A percentile compares a stretch with the other conserved stretches of the same genome.
phyloP scores from a whole-genome alignment of 2,329 filamentous ascomycete species.

The Aureobasidium leucospermi region DNA sequence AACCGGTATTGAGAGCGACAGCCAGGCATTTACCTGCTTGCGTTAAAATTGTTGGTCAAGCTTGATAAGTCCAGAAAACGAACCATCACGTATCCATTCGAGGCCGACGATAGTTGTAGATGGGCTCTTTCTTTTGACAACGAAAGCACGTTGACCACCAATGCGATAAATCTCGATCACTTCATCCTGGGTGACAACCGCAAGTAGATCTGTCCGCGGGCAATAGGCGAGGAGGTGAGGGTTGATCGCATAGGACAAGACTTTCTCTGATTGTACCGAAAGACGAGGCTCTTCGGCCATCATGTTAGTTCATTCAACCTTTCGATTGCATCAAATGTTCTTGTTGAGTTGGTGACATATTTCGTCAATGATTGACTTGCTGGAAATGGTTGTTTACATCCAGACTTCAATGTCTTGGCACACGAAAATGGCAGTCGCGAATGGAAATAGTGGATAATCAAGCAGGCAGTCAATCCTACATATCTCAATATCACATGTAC shows the following conservation, averaged over 20 bases:
- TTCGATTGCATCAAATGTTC: too few species aligned
- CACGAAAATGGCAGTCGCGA: background rate
- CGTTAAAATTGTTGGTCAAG: background rate
- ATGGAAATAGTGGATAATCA: background rate
- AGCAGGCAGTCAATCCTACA: too few species aligned
- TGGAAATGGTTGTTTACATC: background rate
- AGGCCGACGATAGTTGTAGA: slow-evolving; percentile 30
- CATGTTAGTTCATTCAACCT: background rate
- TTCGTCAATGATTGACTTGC: background rate
- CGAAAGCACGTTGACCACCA: slow-evolving; percentile 64
- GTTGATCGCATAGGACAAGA: slow-evolving; percentile 49
- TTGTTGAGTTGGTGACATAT: background rate
- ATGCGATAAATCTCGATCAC: slow-evolving; percentile 71
- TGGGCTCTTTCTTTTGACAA: slow-evolving; percentile 35
- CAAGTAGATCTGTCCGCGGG: slow-evolving; percentile 77
- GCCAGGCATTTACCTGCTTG: slow-evolving; percentile 45
- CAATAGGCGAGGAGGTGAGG: slow-evolving; percentile 63
- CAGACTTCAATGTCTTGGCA: slow-evolving; percentile 4
- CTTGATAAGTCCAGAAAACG: background rate
- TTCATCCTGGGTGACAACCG: slow-evolving; percentile 60
- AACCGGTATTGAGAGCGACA: slow-evolving; percentile 75
- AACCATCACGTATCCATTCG: slow-evolving; percentile 41
- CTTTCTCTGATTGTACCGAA: slow-evolving; percentile 44
- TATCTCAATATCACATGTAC: background rate
- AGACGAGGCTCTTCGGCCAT: slow-evolving; percentile 1